phyloP scores from a whole-genome alignment of 2,329 filamentous ascomycete species.

The Parastagonospora avenae region DNA sequence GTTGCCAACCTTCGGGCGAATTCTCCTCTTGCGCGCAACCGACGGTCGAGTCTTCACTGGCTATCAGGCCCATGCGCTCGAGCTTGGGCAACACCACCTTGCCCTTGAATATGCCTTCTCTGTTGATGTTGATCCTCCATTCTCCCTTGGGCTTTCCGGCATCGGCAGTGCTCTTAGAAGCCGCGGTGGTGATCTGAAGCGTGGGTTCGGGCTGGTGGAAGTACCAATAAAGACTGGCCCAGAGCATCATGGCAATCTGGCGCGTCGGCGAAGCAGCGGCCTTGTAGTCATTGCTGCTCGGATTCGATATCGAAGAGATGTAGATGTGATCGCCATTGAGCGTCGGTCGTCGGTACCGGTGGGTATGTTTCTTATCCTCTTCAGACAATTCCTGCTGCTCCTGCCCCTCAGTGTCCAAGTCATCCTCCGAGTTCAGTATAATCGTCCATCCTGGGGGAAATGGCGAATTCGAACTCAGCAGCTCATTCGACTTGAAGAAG shows the following conservation, averaged over 20 bases:
- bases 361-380: conserved; percentile 53
- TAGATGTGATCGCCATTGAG: conserved; percentile 81
- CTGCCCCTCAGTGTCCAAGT: conserved; percentile 14
- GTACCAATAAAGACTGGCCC: conserved; percentile 95
- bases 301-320: conserved; percentile 89
- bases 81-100: conserved; percentile 85
- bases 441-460: conserved; percentile 91
- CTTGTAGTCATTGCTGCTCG: conserved; percentile 79
- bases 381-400: conserved; percentile 43
- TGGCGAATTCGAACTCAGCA: conserved; percentile 67
- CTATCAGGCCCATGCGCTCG: conserved; percentile 88
- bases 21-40: conserved; percentile 68
- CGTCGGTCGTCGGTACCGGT: conserved; percentile 75
- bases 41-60: conserved; percentile 75
- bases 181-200: conserved; percentile 65
- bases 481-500: conserved; percentile 83
- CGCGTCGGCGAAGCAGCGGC: conserved; percentile 79
- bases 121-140: conserved; percentile 83
- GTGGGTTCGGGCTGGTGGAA: conserved; percentile 84
- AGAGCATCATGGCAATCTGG: conserved; percentile 96
- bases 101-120: conserved; percentile 86
- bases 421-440: conserved; percentile 73
- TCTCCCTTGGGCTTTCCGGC: conserved; percentile 78
- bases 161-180: conserved; percentile 67
- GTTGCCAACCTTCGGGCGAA: conserved; percentile 69